Base-by-base conservation (phyloP, 2,329 filamentous ascomycete genomes). In the Berkeleyomyces basicola region DNA sequence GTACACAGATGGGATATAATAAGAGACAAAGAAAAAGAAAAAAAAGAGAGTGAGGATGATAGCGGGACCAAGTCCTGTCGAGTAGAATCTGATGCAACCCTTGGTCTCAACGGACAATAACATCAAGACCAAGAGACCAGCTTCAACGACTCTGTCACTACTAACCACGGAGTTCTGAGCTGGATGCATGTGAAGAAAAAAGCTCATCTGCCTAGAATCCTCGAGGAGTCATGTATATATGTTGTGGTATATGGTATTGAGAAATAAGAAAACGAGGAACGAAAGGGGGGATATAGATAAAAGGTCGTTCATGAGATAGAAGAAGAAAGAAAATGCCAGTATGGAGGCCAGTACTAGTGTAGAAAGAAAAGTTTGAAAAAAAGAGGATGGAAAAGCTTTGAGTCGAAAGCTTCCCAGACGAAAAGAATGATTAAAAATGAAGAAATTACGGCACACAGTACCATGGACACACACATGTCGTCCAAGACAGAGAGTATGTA, bases 371-470 rank as follows among this genome's bases (percentile, higher is more conserved):
- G 42, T 36, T 10, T 14, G 9, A 43, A 39, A 10, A 33, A 57
- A 55, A 53, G 55, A 53, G 55, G 37, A 59, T 55, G 57, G 42
- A 37, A 42, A 60, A 36, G 49, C 16, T 7, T 47, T 55, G 39
- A 16, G 16, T 39, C 16, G 4, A 23, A 51, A n/a, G 36, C 23
- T 36, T 43, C 40, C 33, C 55, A 63, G 51, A 55, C 44, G 61
- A 63, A 60, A 33, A 59, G 57, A 59, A 61, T 23, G 44, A 59
- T 59, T 61, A 62, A 37, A 39, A 59, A 62, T 40, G 11, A 58
- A 7, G 16, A 31, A 43, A 57, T 58, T 55, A 55, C 51, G 11
- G 51, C 37, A 55, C 51, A 23, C 51, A 55, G 33, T 55, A 55
- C 51, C 51, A 39, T 55, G 51, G 33, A 14, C 11, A 31, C 23